phyloP scores from a whole-genome alignment of 495 filamentous ascomycete species.

The Xylaria intraflava region DNA sequence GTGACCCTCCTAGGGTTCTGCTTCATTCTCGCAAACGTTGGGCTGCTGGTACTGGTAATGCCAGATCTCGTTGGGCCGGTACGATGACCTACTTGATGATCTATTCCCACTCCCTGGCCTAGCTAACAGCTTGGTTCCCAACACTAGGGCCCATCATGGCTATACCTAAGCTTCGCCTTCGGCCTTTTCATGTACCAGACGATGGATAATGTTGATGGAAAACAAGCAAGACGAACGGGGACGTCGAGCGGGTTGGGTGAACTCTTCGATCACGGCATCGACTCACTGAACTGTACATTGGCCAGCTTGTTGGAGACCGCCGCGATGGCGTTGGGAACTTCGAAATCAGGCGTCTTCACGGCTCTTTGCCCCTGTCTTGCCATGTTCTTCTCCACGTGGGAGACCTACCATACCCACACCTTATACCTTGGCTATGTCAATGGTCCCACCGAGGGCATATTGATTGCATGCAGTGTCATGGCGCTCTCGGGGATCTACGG shows the following conservation, averaged over 20 bases:
- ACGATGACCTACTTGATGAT: constrained; percentile 26
- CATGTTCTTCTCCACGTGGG: constrained; percentile 99
- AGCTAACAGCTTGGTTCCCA: not conserved
- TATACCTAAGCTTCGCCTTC: constrained; percentile 91
- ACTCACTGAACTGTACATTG: constrained; percentile 93
- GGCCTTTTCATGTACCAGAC: constrained; percentile 98
- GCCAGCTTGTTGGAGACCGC: constrained; percentile 82
- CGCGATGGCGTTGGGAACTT: constrained; percentile 81
- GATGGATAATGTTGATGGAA: constrained; percentile 97
- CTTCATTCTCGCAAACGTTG: constrained; percentile 85
- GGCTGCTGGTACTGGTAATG: constrained; percentile 70
- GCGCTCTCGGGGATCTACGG: constrained; percentile 78
- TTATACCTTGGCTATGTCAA: constrained; percentile 96
- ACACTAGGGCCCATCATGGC: constrained; percentile 70
- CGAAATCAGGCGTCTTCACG: constrained; percentile 79
- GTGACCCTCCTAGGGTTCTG: constrained; percentile 93
- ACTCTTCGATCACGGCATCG: constrained; percentile 97
- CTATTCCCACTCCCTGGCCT: not conserved
- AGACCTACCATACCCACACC: constrained; percentile 97
- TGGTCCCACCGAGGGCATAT: constrained; percentile 90
- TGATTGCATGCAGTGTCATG: constrained; percentile 84
- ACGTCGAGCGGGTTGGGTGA: constrained; percentile 93
- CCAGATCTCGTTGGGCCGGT: constrained; percentile 91
- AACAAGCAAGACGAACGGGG: constrained; percentile 90
- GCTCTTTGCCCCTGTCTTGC: constrained; percentile 84